Evolutionary conservation across 106 monocot species (phyloP).

Genomic region (Allium sativum): DNA sequence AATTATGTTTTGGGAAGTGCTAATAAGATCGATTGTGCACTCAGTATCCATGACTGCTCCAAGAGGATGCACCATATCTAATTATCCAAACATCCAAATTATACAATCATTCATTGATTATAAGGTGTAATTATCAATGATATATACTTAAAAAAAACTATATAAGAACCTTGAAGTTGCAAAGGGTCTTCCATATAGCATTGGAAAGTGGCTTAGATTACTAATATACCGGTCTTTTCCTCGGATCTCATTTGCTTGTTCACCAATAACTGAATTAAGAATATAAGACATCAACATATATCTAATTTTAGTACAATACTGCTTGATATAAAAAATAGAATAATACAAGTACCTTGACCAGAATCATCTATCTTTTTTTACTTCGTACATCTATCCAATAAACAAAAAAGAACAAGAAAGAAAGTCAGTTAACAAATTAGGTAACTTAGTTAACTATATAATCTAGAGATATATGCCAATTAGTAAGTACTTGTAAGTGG

Average conservation of each 20-base stretch:
- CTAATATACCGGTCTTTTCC: conserved; percentile 9
- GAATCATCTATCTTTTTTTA: conserved; percentile 54
- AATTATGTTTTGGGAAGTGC: too few relatives aligned
- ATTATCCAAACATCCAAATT: too few relatives aligned
- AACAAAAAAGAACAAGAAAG: too few relatives aligned
- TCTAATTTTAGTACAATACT: too few relatives aligned
- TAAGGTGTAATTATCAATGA: too few relatives aligned
- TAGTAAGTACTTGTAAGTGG: conserved; percentile 79
- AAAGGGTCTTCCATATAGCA: conserved; percentile 14
- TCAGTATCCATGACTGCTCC: conserved; percentile 16
- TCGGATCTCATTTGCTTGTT: conserved; percentile 5
- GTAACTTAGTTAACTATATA: too few relatives aligned
- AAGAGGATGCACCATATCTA: conserved; percentile 29
- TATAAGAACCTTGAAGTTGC: conserved; percentile 19
- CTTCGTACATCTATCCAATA: conserved; percentile 69
- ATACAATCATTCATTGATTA: too few relatives aligned
- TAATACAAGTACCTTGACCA: conserved; percentile 27
- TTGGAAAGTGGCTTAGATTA: conserved; percentile 20
- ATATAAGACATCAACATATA: too few relatives aligned
- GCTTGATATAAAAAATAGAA: not conserved
- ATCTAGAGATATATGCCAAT: too few relatives aligned
- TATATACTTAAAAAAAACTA: too few relatives aligned
- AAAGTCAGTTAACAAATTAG: too few relatives aligned
- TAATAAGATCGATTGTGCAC: conserved; percentile 6
- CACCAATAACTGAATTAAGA: conserved; percentile 13